These are phyloP conservation scores for Rhynchosporium graminicola DNA, from an alignment of 2,329 filamentous ascomycete genomes.

Conservation along the genomic window DNA sequence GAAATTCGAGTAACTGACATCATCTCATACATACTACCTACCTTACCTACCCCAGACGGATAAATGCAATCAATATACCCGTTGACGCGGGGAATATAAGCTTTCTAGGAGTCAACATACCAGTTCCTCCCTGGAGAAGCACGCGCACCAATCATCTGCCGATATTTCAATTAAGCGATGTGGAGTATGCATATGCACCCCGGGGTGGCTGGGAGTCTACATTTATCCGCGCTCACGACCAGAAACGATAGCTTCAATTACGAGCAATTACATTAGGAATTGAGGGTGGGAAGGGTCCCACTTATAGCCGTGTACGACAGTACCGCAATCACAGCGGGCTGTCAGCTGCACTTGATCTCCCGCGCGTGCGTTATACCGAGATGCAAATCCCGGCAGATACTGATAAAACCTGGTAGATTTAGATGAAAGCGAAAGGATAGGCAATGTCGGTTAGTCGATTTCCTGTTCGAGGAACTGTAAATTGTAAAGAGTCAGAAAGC, in stretches of 20 bases:
- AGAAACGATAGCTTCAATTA: not conserved
- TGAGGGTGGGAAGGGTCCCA: slow-evolving; percentile 1
- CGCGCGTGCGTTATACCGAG: no score
- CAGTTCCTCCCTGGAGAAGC: no score
- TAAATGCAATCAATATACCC: not conserved
- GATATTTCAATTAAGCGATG: not conserved
- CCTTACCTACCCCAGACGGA: not conserved
- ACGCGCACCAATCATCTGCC: slow-evolving; percentile 8
- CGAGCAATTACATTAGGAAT: not conserved
- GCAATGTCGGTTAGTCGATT: no score
- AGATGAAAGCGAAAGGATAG: no score
- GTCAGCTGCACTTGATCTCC: no score
- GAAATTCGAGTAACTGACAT: not conserved
- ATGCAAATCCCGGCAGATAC: no score
- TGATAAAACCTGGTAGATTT: no score
- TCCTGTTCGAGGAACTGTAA: no score
- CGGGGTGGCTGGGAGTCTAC: not conserved
- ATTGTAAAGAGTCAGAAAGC: no score
- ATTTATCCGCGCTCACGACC: not conserved
- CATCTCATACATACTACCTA: not conserved
- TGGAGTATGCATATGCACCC: not conserved
- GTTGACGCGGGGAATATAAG: not conserved
- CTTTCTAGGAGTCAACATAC: not conserved
- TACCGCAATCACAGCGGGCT: no score
- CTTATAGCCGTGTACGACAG: not conserved